phyloP scores from a whole-genome alignment of 768 basidiomycete species.

The Agrocybe praecox region DNA sequence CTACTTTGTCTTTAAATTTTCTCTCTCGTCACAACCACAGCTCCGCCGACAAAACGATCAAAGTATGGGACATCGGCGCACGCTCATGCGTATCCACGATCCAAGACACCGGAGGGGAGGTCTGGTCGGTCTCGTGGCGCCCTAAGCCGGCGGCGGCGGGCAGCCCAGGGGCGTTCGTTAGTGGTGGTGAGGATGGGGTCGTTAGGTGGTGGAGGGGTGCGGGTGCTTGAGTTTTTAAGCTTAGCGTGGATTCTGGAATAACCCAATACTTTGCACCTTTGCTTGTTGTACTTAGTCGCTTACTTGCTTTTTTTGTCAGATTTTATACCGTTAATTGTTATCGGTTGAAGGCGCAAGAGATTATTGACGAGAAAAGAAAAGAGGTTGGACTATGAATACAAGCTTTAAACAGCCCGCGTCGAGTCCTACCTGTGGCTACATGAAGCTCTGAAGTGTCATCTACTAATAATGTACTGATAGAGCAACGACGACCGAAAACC shows the following conservation, averaged over 20 bases:
- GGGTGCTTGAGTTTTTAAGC: constrained; percentile 34
- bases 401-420: too few relatives aligned
- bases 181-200: constrained; percentile 73
- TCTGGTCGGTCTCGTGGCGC: constrained; percentile 85
- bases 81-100: constrained; percentile 76
- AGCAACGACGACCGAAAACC: too few relatives aligned
- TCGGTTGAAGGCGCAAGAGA: too few relatives aligned
- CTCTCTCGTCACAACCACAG: constrained; percentile 33
- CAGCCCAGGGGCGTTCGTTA: constrained; percentile 66
- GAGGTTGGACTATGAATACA: too few relatives aligned
- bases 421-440: too few relatives aligned
- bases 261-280: too few relatives aligned
- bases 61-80: constrained; percentile 84
- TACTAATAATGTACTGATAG: too few relatives aligned
- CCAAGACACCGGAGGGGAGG: constrained; percentile 71
- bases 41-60: constrained; percentile 84
- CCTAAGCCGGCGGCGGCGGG: constrained; percentile 39
- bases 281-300: too few relatives aligned
- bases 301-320: too few relatives aligned
- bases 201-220: constrained; percentile 82
- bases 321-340: too few relatives aligned
- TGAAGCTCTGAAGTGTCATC: too few relatives aligned
- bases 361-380: too few relatives aligned
- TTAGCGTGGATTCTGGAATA: not conserved
- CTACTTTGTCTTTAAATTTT: not conserved